These are phyloP conservation scores for Epichloe bromicola DNA, from an alignment of 2,329 filamentous ascomycete genomes.

Conservation along the genomic window DNA sequence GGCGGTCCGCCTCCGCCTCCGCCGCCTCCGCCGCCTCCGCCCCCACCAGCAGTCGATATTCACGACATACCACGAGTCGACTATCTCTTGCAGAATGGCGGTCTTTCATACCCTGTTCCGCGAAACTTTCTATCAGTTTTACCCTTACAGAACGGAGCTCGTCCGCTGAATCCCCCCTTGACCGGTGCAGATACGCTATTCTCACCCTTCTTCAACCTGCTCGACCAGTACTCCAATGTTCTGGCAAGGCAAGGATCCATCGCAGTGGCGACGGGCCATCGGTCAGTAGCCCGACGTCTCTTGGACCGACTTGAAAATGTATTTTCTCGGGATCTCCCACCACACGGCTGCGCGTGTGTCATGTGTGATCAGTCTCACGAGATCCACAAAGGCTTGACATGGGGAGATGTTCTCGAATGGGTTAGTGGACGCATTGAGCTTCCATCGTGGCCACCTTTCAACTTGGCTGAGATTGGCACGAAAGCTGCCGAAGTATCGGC, in stretches of 20 bases:
- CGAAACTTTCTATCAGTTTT: conserved; percentile 58
- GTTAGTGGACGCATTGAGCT: conserved; percentile 81
- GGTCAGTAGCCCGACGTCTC: conserved; percentile 80
- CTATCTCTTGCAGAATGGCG: conserved; percentile 83
- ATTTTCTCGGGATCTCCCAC: conserved; percentile 83
- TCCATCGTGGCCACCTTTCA: conserved; percentile 80
- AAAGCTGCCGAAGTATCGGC: conserved; percentile 50
- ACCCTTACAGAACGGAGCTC: conserved; percentile 41
- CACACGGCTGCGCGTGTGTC: conserved; percentile 71
- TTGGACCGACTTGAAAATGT: conserved; percentile 87
- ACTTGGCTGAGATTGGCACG: conserved; percentile 48
- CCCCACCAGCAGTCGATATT: conserved; percentile 59
- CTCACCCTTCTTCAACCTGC: conserved; percentile 64
- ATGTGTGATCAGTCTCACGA: conserved; percentile 58
- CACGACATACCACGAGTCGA: conserved; percentile 73
- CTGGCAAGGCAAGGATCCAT: conserved; percentile 75
- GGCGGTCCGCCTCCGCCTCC: conserved; percentile 17
- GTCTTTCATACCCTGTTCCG: conserved; percentile 57
- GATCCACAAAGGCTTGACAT: conserved; percentile 64
- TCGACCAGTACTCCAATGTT: conserved; percentile 78
- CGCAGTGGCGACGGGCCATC: conserved; percentile 88
- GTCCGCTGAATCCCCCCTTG: conserved; percentile 52
- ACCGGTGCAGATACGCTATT: conserved; percentile 63
- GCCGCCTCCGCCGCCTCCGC: conserved; percentile 40
- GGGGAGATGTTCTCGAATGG: conserved; percentile 90